Percentiles rank a stretch among this genome's conserved stretches.
These are phyloP conservation scores for Chiua virens DNA, from an alignment of 768 basidiomycete genomes.

Conservation along the genomic window DNA sequence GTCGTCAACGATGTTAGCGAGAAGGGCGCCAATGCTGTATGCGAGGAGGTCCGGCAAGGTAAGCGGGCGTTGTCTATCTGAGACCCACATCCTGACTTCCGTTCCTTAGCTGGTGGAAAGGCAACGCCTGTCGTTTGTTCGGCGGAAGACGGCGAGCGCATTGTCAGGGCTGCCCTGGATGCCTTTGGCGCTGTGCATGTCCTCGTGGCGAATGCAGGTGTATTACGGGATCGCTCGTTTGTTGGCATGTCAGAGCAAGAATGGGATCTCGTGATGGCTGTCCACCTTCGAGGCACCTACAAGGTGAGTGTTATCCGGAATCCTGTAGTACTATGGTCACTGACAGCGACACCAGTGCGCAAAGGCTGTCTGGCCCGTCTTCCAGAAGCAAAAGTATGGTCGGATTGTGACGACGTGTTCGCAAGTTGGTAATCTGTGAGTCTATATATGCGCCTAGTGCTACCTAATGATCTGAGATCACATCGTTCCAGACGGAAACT, in stretches of 20 bases:
- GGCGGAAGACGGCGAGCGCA: constrained; percentile 87
- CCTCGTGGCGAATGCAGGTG: constrained; percentile 90
- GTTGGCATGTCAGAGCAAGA: constrained; percentile 84
- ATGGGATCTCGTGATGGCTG: constrained; percentile 89
- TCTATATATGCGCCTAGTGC: constrained; percentile 8
- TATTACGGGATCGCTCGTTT: constrained; percentile 93
- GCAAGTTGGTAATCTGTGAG: constrained; percentile 88
- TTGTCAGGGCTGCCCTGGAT: constrained; percentile 84
- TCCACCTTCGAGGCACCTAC: constrained; percentile 91
- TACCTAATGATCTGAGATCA: neutral
- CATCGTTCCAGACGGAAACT: constrained; percentile 75
- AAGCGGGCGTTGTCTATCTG: constrained; percentile 10
- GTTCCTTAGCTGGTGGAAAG: constrained; percentile 77
- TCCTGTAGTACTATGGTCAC: neutral
- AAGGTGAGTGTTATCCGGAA: constrained; percentile 51
- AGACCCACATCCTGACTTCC: neutral
- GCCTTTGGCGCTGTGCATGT: constrained; percentile 88
- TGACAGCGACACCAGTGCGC: constrained; percentile 58
- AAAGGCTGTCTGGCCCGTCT: constrained; percentile 94
- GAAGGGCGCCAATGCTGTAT: constrained; percentile 80
- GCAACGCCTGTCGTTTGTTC: constrained; percentile 82
- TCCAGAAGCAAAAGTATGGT: constrained; percentile 95
- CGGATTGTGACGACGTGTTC: constrained; percentile 95
- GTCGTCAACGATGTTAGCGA: constrained; percentile 94
- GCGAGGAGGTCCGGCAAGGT: constrained; percentile 85